Conservation (phyloP, 805 yeast species). For the Candida montana region DNA sequence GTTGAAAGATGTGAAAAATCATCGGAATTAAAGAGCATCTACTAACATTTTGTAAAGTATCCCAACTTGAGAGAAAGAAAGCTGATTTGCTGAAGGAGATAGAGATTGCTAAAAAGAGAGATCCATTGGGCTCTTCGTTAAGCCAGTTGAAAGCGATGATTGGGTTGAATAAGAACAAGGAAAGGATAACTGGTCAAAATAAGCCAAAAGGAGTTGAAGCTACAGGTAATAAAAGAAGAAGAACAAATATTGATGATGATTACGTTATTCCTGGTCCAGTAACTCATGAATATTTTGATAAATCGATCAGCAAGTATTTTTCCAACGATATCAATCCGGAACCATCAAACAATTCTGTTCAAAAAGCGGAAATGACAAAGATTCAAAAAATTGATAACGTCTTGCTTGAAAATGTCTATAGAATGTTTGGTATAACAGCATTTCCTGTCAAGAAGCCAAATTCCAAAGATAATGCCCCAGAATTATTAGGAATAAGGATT, state of each 20-base stretch:
- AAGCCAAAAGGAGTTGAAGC: neutral
- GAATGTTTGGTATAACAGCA: conserved; percentile 35
- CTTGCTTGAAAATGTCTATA: conserved; percentile 29
- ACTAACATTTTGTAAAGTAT: conserved; percentile 11
- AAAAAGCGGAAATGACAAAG: neutral
- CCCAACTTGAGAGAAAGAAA: conserved; percentile 19
- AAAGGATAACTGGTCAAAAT: neutral
- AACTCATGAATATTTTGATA: conserved; percentile 24
- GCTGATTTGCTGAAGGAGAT: conserved; percentile 21
- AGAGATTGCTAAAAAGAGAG: conserved; percentile 21
- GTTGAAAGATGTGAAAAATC: too few species aligned
- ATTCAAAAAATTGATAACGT: conserved; percentile 17
- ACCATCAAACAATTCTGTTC: neutral
- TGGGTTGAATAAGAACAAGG: conserved; percentile 1
- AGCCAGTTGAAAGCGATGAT: conserved; percentile 21
- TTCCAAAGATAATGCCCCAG: conserved; percentile 14
- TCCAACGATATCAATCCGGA: neutral
- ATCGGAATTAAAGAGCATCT: neutral
- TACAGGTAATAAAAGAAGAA: conserved; percentile 5
- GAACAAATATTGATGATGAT: conserved; percentile 12
- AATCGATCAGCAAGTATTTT: conserved; percentile 20
- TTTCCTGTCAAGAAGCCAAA: conserved; percentile 35
- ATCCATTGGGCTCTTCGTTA: conserved; percentile 24
- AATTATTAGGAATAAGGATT: conserved; percentile 33
- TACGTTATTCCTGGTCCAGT: conserved; percentile 20